Conservation (phyloP, 1,284 basidiomycete species). For the Ustilago shanxiensis region DNA sequence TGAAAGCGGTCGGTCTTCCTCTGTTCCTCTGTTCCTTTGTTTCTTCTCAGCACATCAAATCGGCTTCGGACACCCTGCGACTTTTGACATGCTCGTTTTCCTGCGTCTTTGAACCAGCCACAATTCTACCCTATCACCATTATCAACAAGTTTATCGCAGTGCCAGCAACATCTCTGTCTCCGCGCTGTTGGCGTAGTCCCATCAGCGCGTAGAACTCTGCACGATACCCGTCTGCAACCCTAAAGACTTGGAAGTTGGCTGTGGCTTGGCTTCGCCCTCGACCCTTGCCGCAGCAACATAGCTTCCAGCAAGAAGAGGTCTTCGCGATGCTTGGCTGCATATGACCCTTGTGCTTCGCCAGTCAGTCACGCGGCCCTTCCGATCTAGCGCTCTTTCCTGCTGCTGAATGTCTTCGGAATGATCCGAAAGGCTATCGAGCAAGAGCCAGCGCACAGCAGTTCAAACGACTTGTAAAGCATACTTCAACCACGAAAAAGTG, state of each 20-base stretch:
- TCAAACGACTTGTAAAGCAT: neutral
- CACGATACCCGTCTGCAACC: neutral
- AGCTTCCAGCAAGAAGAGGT: neutral
- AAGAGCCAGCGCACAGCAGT: neutral
- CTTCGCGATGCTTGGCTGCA: neutral
- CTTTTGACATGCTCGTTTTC: neutral
- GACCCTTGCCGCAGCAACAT: slow-evolving; percentile 1
- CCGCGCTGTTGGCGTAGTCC: neutral
- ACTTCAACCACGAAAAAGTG: neutral
- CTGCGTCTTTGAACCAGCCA: slow-evolving; percentile 1
- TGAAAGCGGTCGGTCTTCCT: slow-evolving; percentile 2
- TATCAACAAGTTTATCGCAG: neutral
- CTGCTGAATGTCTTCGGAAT: neutral
- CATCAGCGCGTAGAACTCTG: neutral
- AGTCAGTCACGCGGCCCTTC: neutral
- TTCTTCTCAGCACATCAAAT: neutral
- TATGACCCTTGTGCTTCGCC: neutral
- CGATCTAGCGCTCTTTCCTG: neutral
- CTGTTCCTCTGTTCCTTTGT: neutral
- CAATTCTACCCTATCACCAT: neutral
- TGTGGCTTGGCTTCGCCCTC: neutral
- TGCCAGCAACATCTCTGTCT: neutral
- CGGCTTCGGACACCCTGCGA: slow-evolving; percentile 6
- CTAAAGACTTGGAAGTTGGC: slow-evolving; percentile 3
- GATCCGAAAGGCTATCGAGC: neutral